A percentile compares a stretch with the other conserved stretches of the same genome.
Evolutionary conservation across 805 yeast species (phyloP).

Genomic region (Wickerhamomyces xylosicus): DNA sequence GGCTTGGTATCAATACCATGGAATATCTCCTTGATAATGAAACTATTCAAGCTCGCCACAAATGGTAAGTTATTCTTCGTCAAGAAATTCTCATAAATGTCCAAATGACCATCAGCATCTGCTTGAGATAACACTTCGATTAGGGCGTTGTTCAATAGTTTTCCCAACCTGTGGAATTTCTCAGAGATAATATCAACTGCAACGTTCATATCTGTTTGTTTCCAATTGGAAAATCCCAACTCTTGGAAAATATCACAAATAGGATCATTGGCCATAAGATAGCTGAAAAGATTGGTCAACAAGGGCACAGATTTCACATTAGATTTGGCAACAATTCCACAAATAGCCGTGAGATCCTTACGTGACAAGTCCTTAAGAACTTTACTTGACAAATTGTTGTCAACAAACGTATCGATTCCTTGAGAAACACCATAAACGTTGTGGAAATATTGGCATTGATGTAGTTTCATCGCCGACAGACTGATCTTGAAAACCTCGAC

Average conservation of each 20-base stretch:
- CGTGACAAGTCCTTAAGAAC: too few species aligned
- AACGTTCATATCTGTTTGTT: too few species aligned
- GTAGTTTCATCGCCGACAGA: constrained; percentile 8
- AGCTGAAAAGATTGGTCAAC: neutral
- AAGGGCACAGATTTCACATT: neutral
- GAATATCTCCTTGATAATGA: neutral
- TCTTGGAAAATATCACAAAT: too few species aligned
- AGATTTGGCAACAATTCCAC: too few species aligned
- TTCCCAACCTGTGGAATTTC: neutral
- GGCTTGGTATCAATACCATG: neutral
- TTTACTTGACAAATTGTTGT: too few species aligned
- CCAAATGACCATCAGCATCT: neutral
- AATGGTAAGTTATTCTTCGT: neutral
- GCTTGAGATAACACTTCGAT: neutral
- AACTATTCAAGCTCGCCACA: neutral
- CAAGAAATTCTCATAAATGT: neutral
- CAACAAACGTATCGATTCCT: too few species aligned
- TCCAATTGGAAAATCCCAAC: neutral
- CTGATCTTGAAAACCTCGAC: constrained; percentile 12
- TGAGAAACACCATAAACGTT: neutral
- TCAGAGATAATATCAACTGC: neutral
- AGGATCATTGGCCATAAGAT: too few species aligned
- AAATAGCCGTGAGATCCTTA: too few species aligned
- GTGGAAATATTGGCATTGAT: constrained; percentile 11
- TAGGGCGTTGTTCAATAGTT: neutral